phyloP scores from a whole-genome alignment of 176 grass and related monocot species.

The Oryza punctata region DNA sequence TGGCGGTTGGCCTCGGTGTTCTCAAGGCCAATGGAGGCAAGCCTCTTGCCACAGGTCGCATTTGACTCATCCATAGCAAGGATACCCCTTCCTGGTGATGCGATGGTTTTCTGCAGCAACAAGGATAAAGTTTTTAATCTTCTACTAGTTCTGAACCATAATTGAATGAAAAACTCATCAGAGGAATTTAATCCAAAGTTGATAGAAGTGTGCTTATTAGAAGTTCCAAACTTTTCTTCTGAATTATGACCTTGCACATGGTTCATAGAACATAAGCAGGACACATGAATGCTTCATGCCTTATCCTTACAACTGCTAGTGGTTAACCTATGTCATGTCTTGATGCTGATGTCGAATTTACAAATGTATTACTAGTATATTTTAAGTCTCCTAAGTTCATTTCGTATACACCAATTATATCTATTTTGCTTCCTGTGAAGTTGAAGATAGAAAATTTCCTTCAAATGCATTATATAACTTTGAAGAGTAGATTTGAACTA shows the following conservation, averaged over 20 bases:
- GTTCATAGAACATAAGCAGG: not conserved
- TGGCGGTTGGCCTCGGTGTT: slow-evolving; percentile 99
- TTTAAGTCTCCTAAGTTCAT: not conserved
- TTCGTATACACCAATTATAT: not conserved
- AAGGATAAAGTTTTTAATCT: slow-evolving; percentile 24
- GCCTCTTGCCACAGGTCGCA: slow-evolving; percentile 95
- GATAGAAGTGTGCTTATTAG: not conserved
- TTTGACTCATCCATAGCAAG: slow-evolving; percentile 99
- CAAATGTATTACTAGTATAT: not conserved
- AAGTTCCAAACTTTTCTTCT: not conserved
- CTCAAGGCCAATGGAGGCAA: slow-evolving; percentile 89
- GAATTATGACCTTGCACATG: not conserved
- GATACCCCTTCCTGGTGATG: slow-evolving; percentile 93
- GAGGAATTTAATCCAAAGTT: not conserved
- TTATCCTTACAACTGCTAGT: not conserved
- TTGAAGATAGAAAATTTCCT: not conserved
- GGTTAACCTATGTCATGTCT: not conserved
- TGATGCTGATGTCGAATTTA: slow-evolving; percentile 14
- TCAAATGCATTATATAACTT: not conserved
- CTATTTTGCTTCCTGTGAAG: not conserved
- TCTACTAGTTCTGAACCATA: not conserved
- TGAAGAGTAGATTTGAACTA: not conserved
- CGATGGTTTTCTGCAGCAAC: slow-evolving; percentile 81
- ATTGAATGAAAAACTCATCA: not conserved
- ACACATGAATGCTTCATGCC: slow-evolving; percentile 6